Conservation (phyloP, 306 rosid species). For the Glycine latifolia region DNA sequence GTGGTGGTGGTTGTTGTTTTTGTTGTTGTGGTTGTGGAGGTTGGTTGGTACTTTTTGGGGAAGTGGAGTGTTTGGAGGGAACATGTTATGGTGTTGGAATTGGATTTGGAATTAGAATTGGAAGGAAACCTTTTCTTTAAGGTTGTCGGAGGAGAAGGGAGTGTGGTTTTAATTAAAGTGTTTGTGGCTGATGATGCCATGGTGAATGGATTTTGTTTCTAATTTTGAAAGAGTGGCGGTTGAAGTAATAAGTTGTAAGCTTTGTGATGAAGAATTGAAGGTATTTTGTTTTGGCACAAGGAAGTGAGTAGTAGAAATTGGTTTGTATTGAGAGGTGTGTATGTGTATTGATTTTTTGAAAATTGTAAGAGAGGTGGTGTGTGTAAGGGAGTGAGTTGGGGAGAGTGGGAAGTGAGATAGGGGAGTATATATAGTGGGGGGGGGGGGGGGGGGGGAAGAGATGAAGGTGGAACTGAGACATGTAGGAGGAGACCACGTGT, state of each 20-base stretch:
- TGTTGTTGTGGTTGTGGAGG: constrained; percentile 3
- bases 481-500: constrained; percentile 77
- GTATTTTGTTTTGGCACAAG: too few relatives aligned
- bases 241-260: too few relatives aligned
- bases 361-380: too few relatives aligned
- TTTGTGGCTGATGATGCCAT: constrained; percentile 12
- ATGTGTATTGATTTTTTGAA: too few relatives aligned
- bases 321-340: too few relatives aligned
- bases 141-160: constrained; percentile 33
- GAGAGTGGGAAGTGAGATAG: constrained; percentile 40
- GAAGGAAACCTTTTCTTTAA: constrained; percentile 8
- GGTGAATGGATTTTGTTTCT: constrained; percentile 27
- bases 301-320: too few relatives aligned
- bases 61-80: constrained; percentile 76
- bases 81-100: constrained; percentile 27
- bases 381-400: constrained; percentile 23
- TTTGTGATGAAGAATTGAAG: too few relatives aligned
- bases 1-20: too few relatives aligned
- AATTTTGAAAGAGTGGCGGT: too few relatives aligned
- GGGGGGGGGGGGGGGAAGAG: neutral
- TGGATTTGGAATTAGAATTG: neutral
- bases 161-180: constrained; percentile 49
- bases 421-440: constrained; percentile 56
- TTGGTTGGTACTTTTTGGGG: constrained; percentile 53
- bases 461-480: constrained; percentile 53